These are phyloP conservation scores for Rhizopus stolonifer DNA, from an alignment of 371 early-diverging fungal species.

Conservation along the genomic window DNA sequence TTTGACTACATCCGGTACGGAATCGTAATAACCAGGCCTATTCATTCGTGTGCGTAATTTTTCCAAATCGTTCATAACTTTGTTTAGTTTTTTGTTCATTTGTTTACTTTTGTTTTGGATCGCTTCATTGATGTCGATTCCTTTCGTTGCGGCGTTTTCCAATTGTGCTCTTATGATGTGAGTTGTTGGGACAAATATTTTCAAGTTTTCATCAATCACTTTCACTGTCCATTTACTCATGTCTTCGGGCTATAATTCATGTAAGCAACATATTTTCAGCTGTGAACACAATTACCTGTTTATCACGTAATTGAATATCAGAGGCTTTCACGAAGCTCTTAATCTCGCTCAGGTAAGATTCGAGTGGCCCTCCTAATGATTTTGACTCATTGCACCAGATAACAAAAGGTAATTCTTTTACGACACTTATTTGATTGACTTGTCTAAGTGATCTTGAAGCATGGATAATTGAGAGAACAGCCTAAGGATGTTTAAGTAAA, in stretches of 20 bases:
- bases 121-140: conserved; percentile 20
- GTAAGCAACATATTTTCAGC: not conserved
- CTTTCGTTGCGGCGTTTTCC: conserved; percentile 33
- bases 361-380: conserved; percentile 34
- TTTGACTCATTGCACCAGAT: conserved; percentile 43
- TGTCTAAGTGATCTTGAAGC: conserved; percentile 66
- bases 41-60: conserved; percentile 31
- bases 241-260: not conserved
- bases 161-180: conserved; percentile 39
- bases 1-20: conserved; percentile 44
- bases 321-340: conserved; percentile 50
- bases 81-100: conserved; percentile 35
- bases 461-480: conserved; percentile 58
- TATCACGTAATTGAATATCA: conserved; percentile 20
- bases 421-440: conserved; percentile 57
- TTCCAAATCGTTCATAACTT: conserved; percentile 34
- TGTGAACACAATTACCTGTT: conserved; percentile 15
- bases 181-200: conserved; percentile 50
- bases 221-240: conserved; percentile 26
- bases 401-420: conserved; percentile 50
- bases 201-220: conserved; percentile 36
- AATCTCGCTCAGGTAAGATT: conserved; percentile 42
- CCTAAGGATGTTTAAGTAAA: conserved; percentile 23
- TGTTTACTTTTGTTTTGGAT: conserved; percentile 26
- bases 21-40: conserved; percentile 34